These are phyloP conservation scores for Symbiodinium natans DNA, from an alignment of 73 alveolate species.

Conservation along the genomic window DNA sequence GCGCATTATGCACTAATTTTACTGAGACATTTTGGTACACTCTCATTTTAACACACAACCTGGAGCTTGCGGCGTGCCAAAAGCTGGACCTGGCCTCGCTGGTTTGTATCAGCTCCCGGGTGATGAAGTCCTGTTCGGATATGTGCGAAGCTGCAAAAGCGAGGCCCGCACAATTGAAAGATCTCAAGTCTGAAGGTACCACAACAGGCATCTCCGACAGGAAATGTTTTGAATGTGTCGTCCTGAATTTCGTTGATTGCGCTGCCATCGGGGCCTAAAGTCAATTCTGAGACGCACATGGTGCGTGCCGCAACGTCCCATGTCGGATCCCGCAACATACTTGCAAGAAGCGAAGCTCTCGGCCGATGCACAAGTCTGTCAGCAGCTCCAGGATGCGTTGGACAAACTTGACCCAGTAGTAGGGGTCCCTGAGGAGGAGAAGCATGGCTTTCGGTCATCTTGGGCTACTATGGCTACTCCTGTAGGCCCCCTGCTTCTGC, in stretches of 20 bases:
- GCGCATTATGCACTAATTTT: no score
- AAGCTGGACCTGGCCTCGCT: slow-evolving; percentile 68
- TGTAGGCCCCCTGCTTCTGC: neutral
- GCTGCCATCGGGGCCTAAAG: slow-evolving; percentile 74
- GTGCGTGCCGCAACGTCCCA: no score
- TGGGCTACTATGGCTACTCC: neutral
- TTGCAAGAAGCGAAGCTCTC: neutral
- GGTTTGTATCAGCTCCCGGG: slow-evolving; percentile 73
- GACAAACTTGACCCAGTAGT: slow-evolving; percentile 84
- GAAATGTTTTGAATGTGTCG: neutral
- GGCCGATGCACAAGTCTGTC: slow-evolving; percentile 71
- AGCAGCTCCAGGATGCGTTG: slow-evolving; percentile 71
- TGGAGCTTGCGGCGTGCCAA: no score
- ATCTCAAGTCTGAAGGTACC: no score
- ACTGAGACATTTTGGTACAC: no score
- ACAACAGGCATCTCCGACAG: neutral
- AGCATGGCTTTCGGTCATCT: neutral
- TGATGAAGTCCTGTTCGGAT: slow-evolving; percentile 45
- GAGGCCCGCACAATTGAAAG: no score
- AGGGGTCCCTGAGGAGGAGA: slow-evolving; percentile 33
- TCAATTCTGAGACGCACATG: no score
- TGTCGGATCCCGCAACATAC: no score
- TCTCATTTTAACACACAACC: no score
- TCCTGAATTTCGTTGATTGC: slow-evolving; percentile 80
- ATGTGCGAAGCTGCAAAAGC: no score